Evolutionary conservation across 257 asterid species (phyloP).

Genomic region (Oldenlandia corymbosa): DNA sequence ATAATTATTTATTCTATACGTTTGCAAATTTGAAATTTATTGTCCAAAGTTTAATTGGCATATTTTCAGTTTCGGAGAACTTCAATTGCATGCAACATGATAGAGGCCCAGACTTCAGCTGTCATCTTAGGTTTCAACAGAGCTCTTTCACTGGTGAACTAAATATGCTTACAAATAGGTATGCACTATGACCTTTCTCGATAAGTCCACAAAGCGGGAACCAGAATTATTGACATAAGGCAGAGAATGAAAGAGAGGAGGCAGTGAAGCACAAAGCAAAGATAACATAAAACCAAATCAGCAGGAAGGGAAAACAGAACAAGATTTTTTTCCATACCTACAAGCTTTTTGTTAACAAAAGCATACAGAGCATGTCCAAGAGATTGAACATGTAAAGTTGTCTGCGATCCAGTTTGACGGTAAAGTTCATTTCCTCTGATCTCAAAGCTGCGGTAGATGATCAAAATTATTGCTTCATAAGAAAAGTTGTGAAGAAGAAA

Average conservation of each 20-base stretch:
- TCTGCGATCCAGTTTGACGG: conserved; percentile 53
- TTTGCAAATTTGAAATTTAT: not conserved
- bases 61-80: not conserved
- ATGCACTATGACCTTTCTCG: no score
- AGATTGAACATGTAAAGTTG: conserved; percentile 59
- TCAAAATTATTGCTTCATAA: not conserved
- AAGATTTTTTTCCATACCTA: conserved; percentile 43
- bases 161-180: not conserved
- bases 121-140: no score
- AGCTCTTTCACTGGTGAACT: not conserved
- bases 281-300: not conserved
- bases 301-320: not conserved
- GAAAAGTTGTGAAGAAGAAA: not conserved
- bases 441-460: conserved; percentile 39
- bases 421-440: conserved; percentile 47
- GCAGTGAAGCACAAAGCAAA: not conserved
- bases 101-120: not conserved
- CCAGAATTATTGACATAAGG: no score
- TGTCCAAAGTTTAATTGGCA: not conserved
- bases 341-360: conserved; percentile 63
- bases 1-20: not conserved
- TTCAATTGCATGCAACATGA: not conserved
- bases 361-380: conserved; percentile 70
- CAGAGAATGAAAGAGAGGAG: not conserved
- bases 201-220: no score